Conservation (phyloP, 371 early-diverging fungal species). For the Caulochytrium protostelioides region DNA sequence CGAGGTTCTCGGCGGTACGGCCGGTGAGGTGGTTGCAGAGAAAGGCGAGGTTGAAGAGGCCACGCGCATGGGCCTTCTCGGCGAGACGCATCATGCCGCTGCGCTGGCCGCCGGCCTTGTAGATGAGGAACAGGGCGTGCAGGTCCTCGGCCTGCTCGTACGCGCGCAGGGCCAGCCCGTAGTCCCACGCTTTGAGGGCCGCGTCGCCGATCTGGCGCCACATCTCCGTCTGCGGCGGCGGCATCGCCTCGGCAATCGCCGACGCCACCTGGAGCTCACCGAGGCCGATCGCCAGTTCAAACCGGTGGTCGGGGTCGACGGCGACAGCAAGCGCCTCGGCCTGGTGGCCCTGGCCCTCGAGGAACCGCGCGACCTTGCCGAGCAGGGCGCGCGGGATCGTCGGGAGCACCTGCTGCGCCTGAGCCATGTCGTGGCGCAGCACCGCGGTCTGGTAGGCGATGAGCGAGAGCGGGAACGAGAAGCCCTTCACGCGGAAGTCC, state of each 20-base stretch:
- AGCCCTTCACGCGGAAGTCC: constrained; percentile 72
- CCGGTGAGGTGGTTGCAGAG: constrained; percentile 51
- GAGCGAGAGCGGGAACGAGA: constrained; percentile 68
- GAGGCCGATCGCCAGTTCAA: constrained; percentile 77
- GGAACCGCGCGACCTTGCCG: constrained; percentile 76
- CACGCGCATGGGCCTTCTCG: constrained; percentile 27
- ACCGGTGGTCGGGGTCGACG: constrained; percentile 78
- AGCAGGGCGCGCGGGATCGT: constrained; percentile 64
- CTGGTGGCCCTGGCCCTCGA: constrained; percentile 64
- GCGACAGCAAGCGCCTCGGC: constrained; percentile 80
- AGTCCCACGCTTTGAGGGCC: constrained; percentile 71
- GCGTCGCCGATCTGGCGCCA: constrained; percentile 81
- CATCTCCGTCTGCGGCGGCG: constrained; percentile 56
- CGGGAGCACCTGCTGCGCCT: constrained; percentile 55
- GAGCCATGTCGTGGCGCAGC: constrained; percentile 67
- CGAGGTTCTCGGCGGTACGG: constrained; percentile 50
- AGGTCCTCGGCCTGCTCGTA: constrained; percentile 56
- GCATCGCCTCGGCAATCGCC: constrained; percentile 56
- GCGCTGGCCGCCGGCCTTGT: constrained; percentile 65
- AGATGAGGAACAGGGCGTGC: constrained; percentile 64
- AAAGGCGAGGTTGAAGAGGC: constrained; percentile 60
- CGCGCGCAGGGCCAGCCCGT: background rate
- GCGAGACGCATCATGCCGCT: constrained; percentile 53
- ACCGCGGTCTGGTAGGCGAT: constrained; percentile 92
- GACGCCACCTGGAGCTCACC: constrained; percentile 60